Percentiles rank a stretch among this genome's conserved stretches.
Evolutionary conservation across 108 stramenopile species (phyloP).

Genomic region (Conticribra guillardii): DNA sequence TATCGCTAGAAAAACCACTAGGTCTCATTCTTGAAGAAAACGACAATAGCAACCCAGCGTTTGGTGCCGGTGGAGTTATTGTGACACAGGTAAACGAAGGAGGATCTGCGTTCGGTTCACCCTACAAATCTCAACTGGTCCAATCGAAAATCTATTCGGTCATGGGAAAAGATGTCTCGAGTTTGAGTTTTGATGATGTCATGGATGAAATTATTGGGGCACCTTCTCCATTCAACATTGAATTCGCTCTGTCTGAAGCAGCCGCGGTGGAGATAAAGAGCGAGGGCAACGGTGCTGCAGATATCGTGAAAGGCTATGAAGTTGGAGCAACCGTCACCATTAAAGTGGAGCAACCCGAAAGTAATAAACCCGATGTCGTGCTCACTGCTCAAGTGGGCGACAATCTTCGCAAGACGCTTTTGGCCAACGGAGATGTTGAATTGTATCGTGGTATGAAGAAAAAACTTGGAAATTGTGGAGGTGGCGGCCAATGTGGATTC

Average conservation of each 20-base stretch:
- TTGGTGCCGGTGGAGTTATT: slow-evolving; percentile 54
- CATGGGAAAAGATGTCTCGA: slow-evolving; percentile 61
- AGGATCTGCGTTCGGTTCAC: slow-evolving; percentile 59
- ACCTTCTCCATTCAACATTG: slow-evolving; percentile 62
- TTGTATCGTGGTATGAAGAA: slow-evolving; percentile 81
- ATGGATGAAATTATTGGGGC: slow-evolving; percentile 73
- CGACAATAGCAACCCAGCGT: slow-evolving; percentile 45
- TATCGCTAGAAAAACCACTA: slow-evolving; percentile 68
- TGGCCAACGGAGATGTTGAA: slow-evolving; percentile 70
- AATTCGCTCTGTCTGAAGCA: slow-evolving; percentile 34
- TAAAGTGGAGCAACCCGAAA: slow-evolving; percentile 56
- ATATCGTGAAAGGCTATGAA: slow-evolving; percentile 30
- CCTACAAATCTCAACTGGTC: slow-evolving; percentile 42
- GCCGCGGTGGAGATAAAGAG: not conserved
- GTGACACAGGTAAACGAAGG: slow-evolving; percentile 64
- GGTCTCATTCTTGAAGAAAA: slow-evolving; percentile 82
- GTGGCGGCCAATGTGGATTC: slow-evolving; percentile 77
- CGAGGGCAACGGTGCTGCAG: slow-evolving; percentile 7
- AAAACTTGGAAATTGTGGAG: slow-evolving; percentile 81
- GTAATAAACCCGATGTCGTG: slow-evolving; percentile 48
- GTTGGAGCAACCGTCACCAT: slow-evolving; percentile 70
- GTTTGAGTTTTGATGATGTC: slow-evolving; percentile 70
- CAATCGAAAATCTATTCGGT: slow-evolving; percentile 53
- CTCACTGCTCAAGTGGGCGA: slow-evolving; percentile 80
- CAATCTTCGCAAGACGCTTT: slow-evolving; percentile 67